Percentiles rank a stretch among this genome's conserved stretches.
Evolutionary conservation across 2,329 filamentous ascomycete genomes (phyloP).

Genomic region (Annulohypoxylon truncatum): DNA sequence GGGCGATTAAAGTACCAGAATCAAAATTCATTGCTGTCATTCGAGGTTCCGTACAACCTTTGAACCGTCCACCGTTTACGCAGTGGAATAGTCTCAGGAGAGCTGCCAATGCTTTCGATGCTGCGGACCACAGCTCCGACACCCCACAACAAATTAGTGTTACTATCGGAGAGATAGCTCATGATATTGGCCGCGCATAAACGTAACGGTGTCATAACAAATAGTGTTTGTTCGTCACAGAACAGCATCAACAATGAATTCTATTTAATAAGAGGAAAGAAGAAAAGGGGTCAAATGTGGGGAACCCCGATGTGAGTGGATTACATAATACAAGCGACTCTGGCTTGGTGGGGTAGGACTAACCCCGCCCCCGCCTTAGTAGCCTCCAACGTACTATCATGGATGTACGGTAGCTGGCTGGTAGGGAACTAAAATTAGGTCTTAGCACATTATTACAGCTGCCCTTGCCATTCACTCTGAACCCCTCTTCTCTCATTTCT

Average conservation of each 20-base stretch:
- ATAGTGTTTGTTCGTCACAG: too few species aligned
- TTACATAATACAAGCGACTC: neutral
- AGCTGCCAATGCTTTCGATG: too few species aligned
- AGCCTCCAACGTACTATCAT: too few species aligned
- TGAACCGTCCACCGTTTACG: neutral
- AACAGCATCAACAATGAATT: too few species aligned
- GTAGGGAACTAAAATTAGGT: slow-evolving; percentile 35
- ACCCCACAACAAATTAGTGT: too few species aligned
- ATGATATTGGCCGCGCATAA: too few species aligned
- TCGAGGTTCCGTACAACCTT: neutral
- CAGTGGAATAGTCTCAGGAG: slow-evolving; percentile 8
- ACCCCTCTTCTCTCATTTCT: neutral
- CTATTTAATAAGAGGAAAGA: too few species aligned
- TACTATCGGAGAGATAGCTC: too few species aligned
- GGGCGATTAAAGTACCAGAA: neutral
- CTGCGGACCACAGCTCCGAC: too few species aligned
- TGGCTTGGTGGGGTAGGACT: neutral
- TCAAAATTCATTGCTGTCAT: neutral
- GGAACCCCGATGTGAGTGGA: neutral
- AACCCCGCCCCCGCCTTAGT: too few species aligned
- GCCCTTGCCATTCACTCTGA: slow-evolving; percentile 10
- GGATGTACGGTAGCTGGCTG: too few species aligned
- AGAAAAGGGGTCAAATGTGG: slow-evolving; percentile 4
- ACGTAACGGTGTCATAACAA: too few species aligned
- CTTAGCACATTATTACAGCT: slow-evolving; percentile 30